phyloP scores from a whole-genome alignment of 1,139 yeast species.

The Torulaspora globosa region DNA sequence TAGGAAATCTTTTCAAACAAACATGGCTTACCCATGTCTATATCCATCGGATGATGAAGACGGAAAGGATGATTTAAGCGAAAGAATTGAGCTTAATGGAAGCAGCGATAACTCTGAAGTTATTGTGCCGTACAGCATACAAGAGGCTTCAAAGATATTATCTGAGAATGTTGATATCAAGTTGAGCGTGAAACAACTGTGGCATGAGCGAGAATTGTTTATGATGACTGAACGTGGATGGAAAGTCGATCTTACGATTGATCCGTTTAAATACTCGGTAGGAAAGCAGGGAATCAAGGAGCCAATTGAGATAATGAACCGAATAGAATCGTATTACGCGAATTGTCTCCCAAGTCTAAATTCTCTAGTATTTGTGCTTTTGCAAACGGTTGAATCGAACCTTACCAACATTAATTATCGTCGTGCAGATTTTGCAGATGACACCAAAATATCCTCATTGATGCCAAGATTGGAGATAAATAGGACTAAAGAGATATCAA shows the following conservation, averaged over 20 bases:
- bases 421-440: conserved; percentile 16
- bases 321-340: conserved; percentile 61
- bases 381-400: conserved; percentile 58
- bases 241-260: conserved; percentile 23
- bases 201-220: conserved; percentile 66
- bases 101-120: conserved; percentile 17
- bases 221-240: conserved; percentile 77
- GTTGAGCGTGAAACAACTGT: conserved; percentile 58
- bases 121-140: conserved; percentile 65
- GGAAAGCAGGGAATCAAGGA: conserved; percentile 13
- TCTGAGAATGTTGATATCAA: conserved; percentile 60
- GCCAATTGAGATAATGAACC: conserved; percentile 43
- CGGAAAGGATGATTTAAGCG: conserved; percentile 21
- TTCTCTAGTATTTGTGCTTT: conserved; percentile 58
- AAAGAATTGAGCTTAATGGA: conserved; percentile 11
- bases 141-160: conserved; percentile 71
- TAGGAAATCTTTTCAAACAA: conserved; percentile 71
- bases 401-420: conserved; percentile 29
- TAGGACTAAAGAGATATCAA: conserved; percentile 58
- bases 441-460: conserved; percentile 15
- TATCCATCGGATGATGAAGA: conserved; percentile 50
- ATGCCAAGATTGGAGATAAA: conserved; percentile 49
- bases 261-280: conserved; percentile 23
- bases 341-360: conserved; percentile 52
- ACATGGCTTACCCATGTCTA: conserved; percentile 73